These are phyloP conservation scores for Balansia obtecta DNA, from an alignment of 2,329 filamentous ascomycete genomes.

Conservation along the genomic window DNA sequence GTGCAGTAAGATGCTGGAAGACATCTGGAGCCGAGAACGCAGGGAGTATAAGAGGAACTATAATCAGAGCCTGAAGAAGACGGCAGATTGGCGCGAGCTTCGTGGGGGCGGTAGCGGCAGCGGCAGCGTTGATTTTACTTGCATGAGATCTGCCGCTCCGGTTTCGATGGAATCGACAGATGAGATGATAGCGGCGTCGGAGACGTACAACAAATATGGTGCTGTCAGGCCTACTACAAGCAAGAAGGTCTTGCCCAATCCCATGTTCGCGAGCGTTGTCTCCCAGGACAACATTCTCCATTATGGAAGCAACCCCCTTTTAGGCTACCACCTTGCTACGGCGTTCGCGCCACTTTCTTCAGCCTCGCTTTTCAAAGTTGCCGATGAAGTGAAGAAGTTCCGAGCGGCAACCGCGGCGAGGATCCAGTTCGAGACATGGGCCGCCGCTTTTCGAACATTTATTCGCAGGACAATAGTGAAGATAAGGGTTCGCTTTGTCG, in stretches of 20 bases:
- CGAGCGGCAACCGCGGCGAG: conserved; percentile 23
- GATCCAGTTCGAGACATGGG: conserved; percentile 35
- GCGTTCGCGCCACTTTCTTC: conserved; percentile 27
- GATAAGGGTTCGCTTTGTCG: conserved; percentile 29
- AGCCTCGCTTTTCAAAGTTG: conserved; percentile 25
- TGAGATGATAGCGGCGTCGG: conserved; percentile 12
- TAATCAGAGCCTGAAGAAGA: conserved; percentile 10
- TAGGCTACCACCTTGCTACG: conserved; percentile 44
- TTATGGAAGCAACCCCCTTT: conserved; percentile 36
- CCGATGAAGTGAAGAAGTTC: conserved; percentile 7
- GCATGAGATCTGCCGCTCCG: conserved; percentile 26
- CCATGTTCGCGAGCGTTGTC: conserved; percentile 27
- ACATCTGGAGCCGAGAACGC: conserved; percentile 8
- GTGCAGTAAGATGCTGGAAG: conserved; percentile 20
- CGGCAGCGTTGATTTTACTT: conserved; percentile 15
- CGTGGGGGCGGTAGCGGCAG: conserved; percentile 11
- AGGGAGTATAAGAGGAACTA: conserved; percentile 7
- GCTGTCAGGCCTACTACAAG: conserved; percentile 13
- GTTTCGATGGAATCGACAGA: conserved; percentile 15
- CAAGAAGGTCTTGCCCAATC: conserved; percentile 25
- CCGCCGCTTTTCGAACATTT: conserved; percentile 13
- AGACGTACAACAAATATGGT: conserved; percentile 24
- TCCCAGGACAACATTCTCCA: conserved; percentile 27
- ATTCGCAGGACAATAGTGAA: conserved; percentile 21
- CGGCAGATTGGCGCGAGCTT: conserved; percentile 8